Evolutionary conservation across 148 eudicot genomes (phyloP).

Genomic region (Simmondsia chinensis): DNA sequence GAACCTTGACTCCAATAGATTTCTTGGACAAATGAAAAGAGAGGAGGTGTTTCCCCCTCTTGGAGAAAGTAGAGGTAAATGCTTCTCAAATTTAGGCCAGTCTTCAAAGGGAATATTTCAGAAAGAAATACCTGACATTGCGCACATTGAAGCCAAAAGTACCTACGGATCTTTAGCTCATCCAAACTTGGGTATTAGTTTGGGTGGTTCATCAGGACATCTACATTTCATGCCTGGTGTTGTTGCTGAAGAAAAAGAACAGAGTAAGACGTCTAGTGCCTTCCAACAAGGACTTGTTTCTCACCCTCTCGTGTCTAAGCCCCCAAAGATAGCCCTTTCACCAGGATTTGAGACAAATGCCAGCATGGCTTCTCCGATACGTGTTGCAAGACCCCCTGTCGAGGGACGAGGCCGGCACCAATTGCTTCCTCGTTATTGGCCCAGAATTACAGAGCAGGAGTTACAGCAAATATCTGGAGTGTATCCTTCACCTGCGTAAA

Average conservation of each 20-base stretch:
- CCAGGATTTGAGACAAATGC: conserved; percentile 37
- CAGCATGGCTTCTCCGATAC: conserved; percentile 38
- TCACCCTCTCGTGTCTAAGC: conserved; percentile 50
- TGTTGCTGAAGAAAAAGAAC: conserved; percentile 41
- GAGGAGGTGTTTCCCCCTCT: conserved; percentile 30
- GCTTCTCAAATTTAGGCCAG: conserved; percentile 31
- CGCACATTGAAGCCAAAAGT: conserved; percentile 21
- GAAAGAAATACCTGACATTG: conserved; percentile 19
- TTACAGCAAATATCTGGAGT: conserved; percentile 96
- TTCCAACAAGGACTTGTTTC: conserved; percentile 44
- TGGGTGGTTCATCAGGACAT: conserved; percentile 48
- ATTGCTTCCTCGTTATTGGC: conserved; percentile 98
- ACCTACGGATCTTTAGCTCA: conserved; percentile 36
- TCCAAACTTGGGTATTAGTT: conserved; percentile 59
- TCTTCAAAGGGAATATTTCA: conserved; percentile 31
- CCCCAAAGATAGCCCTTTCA: conserved; percentile 38
- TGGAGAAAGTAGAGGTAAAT: conserved; percentile 35
- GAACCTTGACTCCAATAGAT: conserved; percentile 21
- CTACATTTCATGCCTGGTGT: conserved; percentile 23
- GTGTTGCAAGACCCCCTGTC: conserved; percentile 87
- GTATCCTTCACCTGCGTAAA: conserved; percentile 72
- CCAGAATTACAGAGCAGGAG: conserved; percentile 94
- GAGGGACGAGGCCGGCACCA: conserved; percentile 88
- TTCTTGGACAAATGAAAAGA: conserved; percentile 27
- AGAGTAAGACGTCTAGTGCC: conserved; percentile 29